phyloP scores from a whole-genome alignment of 768 basidiomycete genomes.

The Amanita phalloides region DNA sequence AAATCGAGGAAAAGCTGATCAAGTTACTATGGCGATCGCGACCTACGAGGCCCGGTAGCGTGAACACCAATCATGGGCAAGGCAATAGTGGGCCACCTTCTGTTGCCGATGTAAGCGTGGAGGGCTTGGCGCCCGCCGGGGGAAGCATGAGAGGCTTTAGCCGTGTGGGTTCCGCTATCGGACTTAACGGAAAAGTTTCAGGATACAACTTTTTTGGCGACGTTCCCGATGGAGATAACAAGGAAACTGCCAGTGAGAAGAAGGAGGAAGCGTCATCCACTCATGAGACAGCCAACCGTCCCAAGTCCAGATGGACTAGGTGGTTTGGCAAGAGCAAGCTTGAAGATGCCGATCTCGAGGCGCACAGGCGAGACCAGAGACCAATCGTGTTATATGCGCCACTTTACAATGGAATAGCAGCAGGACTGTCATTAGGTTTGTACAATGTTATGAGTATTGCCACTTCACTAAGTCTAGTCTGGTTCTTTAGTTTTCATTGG shows the following conservation, averaged over 20 bases:
- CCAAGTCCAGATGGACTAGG: background rate
- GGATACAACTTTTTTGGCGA: constrained; percentile 5
- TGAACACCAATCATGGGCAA: constrained; percentile 5
- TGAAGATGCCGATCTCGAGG: background rate
- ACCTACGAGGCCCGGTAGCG: constrained; percentile 11
- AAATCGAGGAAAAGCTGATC: constrained; percentile 72
- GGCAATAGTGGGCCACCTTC: constrained; percentile 2
- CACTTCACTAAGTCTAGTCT: constrained; percentile 19
- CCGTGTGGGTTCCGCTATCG: background rate
- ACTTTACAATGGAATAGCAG: constrained; percentile 51
- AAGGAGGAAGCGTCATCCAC: background rate
- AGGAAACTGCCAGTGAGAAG: background rate
- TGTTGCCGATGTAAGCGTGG: background rate
- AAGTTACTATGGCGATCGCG: constrained; percentile 66
- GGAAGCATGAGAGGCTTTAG: constrained; percentile 3
- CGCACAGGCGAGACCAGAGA: background rate
- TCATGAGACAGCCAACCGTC: background rate
- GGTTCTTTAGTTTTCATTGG: constrained; percentile 46
- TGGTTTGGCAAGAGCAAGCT: background rate
- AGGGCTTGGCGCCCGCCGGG: background rate
- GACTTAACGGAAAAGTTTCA: background rate
- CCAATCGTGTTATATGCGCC: constrained; percentile 46
- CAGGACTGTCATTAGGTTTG: constrained; percentile 43
- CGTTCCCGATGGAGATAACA: background rate
- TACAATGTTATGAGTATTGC: constrained; percentile 24